Evolutionary conservation across 441 rosid species (phyloP), one percentile per base, ranked within the genome.

Genomic region (Isatis lusitanica): DNA sequence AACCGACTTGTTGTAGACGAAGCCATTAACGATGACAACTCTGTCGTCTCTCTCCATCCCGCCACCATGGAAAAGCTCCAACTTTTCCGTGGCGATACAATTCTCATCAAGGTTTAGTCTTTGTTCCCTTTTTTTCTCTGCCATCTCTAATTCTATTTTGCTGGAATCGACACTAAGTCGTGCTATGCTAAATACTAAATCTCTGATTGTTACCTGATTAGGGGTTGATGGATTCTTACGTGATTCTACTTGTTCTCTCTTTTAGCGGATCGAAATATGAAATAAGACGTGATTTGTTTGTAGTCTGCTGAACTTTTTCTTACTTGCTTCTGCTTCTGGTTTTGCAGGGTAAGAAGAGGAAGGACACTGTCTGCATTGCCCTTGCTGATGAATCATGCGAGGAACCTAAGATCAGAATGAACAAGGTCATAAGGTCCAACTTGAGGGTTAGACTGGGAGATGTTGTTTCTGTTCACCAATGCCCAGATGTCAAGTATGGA

Each of bases 11-110:
- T 94, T 63, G 97, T 90, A n/a, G 95, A 94, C 53, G 98, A 94
- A 74, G 91, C 97, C 48, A 26, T 82, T 36, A 88, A 90, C 79
- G 96, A 94, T 58, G 96, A 91, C 67, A 94, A 90, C 86, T 94
- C 97, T 4, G 95, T 90, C 12, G 93, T 87, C 28, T 57, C 91
- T 3, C 87, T 90, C 24, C 92, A 92, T 66, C 93, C 95, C 1
- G 84, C 88, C 4, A 89, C 98, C 55, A 88, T 90, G 98, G 98
- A 92, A 85, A 94, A 87, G 83, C 95, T 91, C 72, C 98, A 94
- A 84, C 88, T 91, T 50, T 94, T 92, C 65, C 90, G 96, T 17
- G 96, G 96, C 4, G 96, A 94, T 66, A 90, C 98, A 3, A 86
- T 94, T 80, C 81, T 90, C 59, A 83, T 88, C 68, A 90, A 94